These are phyloP conservation scores for Colletotrichum euphorbiae DNA, from an alignment of 2,329 filamentous ascomycete genomes.

Conservation along the genomic window DNA sequence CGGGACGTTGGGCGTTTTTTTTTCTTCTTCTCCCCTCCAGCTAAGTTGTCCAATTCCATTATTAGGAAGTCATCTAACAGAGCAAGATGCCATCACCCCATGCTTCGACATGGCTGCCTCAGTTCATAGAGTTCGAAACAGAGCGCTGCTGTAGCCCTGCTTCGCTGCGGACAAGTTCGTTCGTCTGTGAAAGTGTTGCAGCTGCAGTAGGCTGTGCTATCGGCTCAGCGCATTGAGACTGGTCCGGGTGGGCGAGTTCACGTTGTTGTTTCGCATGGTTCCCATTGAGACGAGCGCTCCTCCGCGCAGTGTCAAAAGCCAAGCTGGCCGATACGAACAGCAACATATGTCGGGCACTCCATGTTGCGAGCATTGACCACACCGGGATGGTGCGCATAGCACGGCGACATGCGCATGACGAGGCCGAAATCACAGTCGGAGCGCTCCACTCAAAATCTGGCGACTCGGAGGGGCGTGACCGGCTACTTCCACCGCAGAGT, in stretches of 20 bases:
- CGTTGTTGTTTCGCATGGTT: slow-evolving; percentile 28
- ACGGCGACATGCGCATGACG: slow-evolving; percentile 38
- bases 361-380: slow-evolving; percentile 36
- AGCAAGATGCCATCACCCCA: slow-evolving; percentile 10
- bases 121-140: neutral
- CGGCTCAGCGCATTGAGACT: slow-evolving; percentile 17
- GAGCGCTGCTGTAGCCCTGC: slow-evolving; percentile 10
- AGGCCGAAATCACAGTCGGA: slow-evolving; percentile 36
- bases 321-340: slow-evolving; percentile 21
- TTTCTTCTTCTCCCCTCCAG: neutral
- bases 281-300: slow-evolving; percentile 16
- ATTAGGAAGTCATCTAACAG: neutral
- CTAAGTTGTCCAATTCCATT: neutral
- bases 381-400: slow-evolving; percentile 36
- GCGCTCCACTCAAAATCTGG: slow-evolving; percentile 25
- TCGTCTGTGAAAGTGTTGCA: neutral
- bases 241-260: slow-evolving; percentile 14
- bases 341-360: slow-evolving; percentile 24
- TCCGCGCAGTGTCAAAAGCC: slow-evolving; percentile 6
- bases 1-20: neutral
- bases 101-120: neutral
- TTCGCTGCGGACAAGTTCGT: neutral
- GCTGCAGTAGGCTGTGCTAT: neutral
- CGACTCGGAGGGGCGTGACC: slow-evolving; percentile 34
- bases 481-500: slow-evolving; percentile 33